phyloP scores from a whole-genome alignment of 257 asterid species.

The Rhazya stricta region DNA sequence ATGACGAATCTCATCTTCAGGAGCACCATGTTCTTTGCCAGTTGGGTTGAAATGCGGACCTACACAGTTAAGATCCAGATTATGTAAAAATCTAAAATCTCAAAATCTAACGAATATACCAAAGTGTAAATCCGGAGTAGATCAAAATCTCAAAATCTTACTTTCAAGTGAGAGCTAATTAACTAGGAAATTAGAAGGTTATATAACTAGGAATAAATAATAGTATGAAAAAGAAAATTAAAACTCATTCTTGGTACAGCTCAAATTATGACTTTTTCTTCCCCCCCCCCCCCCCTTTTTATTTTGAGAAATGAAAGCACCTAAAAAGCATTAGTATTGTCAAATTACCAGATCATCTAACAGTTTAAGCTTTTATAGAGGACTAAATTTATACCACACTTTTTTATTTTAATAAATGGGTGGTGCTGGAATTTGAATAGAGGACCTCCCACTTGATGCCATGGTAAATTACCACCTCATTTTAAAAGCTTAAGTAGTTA shows the following conservation, averaged over 20 bases:
- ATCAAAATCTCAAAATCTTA: no score
- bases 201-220: neutral
- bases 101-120: no score
- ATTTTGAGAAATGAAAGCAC: neutral
- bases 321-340: neutral
- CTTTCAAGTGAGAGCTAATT: neutral
- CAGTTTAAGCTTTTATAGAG: neutral
- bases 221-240: neutral
- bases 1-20: conserved; percentile 81
- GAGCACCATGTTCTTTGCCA: conserved; percentile 85
- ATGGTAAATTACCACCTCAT: neutral
- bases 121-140: no score
- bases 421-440: neutral
- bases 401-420: neutral
- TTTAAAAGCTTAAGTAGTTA: neutral
- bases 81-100: no score
- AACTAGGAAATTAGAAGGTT: no score
- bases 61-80: conserved; percentile 23
- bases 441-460: neutral
- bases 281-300: no score
- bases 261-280: neutral
- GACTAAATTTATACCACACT: neutral
- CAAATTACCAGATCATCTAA: neutral
- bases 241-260: neutral
- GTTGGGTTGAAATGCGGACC: conserved; percentile 94